Evolutionary conservation across 2,329 filamentous ascomycete genomes (phyloP).

Genomic region (Aspergillus terreus): DNA sequence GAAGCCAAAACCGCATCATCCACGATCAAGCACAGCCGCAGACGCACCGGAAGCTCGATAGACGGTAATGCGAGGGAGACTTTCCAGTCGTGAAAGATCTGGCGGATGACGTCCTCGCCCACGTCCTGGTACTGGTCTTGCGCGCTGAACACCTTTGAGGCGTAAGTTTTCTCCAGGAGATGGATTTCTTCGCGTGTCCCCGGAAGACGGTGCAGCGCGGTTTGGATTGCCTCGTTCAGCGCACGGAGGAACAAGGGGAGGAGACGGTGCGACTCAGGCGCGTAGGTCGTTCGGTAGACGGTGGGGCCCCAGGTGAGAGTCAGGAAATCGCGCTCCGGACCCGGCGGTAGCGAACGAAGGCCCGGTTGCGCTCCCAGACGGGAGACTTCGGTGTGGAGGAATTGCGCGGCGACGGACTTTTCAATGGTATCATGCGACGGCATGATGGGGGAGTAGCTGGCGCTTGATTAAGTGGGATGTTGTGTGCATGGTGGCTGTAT

Average conservation of each 20-base stretch:
- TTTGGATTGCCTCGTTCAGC: constrained; percentile 57
- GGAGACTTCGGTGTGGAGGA: constrained; percentile 27
- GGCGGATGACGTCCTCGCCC: constrained; percentile 17
- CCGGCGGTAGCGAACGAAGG: constrained; percentile 21
- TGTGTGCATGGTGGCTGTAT: not conserved
- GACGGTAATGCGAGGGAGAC: constrained; percentile 21
- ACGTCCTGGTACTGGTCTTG: constrained; percentile 12
- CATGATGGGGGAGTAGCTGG: not conserved
- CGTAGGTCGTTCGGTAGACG: constrained; percentile 26
- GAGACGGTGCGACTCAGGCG: constrained; percentile 39
- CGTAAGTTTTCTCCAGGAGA: constrained; percentile 19
- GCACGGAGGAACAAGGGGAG: constrained; percentile 50
- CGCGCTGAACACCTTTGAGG: constrained; percentile 24
- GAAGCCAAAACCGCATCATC: constrained; percentile 22
- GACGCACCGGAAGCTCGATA: constrained; percentile 23
- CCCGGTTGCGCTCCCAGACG: constrained; percentile 23
- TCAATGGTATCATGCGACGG: not conserved
- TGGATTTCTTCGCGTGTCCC: constrained; percentile 19
- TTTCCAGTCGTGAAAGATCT: constrained; percentile 28
- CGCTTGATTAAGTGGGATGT: constrained; percentile 1
- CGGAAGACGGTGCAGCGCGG: constrained; percentile 15
- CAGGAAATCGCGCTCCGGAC: constrained; percentile 26
- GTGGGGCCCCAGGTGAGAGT: constrained; percentile 28
- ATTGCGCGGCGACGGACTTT: constrained; percentile 17
- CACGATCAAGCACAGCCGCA: constrained; percentile 25